Evolutionary conservation across 768 basidiomycete species (phyloP).

Genomic region (Boletus pseudo-olivaceus): DNA sequence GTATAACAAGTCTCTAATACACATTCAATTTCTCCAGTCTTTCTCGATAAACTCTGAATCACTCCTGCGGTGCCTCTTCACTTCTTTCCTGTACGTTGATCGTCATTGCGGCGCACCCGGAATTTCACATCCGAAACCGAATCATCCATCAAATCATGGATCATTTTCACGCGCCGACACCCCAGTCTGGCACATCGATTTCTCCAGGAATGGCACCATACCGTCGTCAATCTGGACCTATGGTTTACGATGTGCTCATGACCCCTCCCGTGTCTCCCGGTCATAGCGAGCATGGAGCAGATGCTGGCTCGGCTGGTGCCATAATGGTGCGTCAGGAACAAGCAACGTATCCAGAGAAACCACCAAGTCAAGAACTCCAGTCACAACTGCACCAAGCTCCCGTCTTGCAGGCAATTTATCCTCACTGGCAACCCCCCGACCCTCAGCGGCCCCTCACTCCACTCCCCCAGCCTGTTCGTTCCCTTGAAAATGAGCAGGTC

Average conservation of each 20-base stretch:
- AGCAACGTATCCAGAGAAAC: slow-evolving; percentile 7
- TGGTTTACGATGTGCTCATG: slow-evolving; percentile 56
- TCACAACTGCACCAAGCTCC: slow-evolving; percentile 2
- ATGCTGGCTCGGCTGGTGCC: slow-evolving; percentile 10
- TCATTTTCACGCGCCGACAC: slow-evolving; percentile 20
- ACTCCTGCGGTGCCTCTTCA: neutral
- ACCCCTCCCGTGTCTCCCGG: slow-evolving; percentile 69
- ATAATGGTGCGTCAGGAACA: slow-evolving; percentile 15
- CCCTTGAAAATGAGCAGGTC: slow-evolving; percentile 68
- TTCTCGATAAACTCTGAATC: neutral
- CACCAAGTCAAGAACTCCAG: slow-evolving; percentile 7
- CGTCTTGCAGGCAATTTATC: slow-evolving; percentile 4
- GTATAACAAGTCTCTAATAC: slow-evolving; percentile 7
- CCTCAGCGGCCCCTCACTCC: slow-evolving; percentile 19
- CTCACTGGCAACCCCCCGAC: slow-evolving; percentile 10
- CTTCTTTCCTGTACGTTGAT: neutral
- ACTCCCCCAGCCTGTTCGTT: slow-evolving; percentile 43
- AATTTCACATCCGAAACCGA: neutral
- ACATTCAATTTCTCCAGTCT: neutral
- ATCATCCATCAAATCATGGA: slow-evolving; percentile 22
- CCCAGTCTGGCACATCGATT: slow-evolving; percentile 12
- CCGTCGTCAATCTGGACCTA: slow-evolving; percentile 39
- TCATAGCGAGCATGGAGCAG: slow-evolving; percentile 40
- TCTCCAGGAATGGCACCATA: slow-evolving; percentile 17
- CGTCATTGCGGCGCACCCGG: neutral